Evolutionary conservation across 768 basidiomycete genomes (phyloP).

Genomic region (Rubroboletus satanas): DNA sequence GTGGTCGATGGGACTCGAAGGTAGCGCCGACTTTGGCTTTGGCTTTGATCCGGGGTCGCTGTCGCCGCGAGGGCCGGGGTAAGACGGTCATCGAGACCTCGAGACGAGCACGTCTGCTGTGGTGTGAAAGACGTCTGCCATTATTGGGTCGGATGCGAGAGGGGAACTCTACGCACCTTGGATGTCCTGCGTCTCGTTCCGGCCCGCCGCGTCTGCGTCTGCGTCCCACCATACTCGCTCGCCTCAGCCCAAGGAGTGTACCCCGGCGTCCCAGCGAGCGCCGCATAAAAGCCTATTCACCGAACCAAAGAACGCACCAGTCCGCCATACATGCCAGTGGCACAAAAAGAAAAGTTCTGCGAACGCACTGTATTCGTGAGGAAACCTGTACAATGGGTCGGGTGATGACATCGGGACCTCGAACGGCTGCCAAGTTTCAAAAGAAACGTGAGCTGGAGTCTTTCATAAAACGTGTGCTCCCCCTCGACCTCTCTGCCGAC

Average conservation of each 20-base stretch:
- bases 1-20: slow-evolving; percentile 18
- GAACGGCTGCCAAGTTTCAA: slow-evolving; percentile 17
- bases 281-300: slow-evolving; percentile 20
- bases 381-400: slow-evolving; percentile 26
- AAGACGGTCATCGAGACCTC: neutral
- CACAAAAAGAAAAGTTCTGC: neutral
- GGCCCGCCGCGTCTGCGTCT: neutral
- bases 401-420: slow-evolving; percentile 24
- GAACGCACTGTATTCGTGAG: slow-evolving; percentile 21
- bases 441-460: neutral
- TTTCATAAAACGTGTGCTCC: neutral
- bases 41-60: neutral
- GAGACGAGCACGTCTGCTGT: neutral
- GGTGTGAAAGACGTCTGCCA: neutral
- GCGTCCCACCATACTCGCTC: neutral
- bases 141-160: too few relatives aligned
- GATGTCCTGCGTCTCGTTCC: neutral
- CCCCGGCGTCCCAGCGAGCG: slow-evolving; percentile 18
- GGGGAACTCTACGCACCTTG: neutral
- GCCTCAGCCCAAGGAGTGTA: slow-evolving; percentile 10
- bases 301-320: neutral
- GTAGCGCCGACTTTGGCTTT: neutral
- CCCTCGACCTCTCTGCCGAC: too few relatives aligned
- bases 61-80: neutral
- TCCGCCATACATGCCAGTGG: neutral